Conservation (phyloP, 371 early-diverging fungal genomes). For the Rhizomucor pusillus region DNA sequence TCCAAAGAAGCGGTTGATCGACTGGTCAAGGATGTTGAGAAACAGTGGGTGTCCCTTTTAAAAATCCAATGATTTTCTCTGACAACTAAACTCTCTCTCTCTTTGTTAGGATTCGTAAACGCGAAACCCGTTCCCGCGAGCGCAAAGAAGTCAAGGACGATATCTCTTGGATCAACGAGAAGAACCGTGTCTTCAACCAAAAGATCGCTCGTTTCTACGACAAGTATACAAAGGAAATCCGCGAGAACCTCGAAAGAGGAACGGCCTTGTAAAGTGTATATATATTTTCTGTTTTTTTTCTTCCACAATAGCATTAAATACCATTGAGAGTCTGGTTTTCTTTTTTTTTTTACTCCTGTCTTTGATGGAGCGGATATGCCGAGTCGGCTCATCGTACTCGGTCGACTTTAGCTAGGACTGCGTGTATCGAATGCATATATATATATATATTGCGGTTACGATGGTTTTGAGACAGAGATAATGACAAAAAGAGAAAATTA, state of each 20-base stretch:
- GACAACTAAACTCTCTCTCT: conserved; percentile 7
- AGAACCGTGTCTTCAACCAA: conserved; percentile 93
- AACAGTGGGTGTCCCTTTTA: conserved; percentile 58
- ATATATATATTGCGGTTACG: too few species aligned
- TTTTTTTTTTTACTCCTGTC: too few species aligned
- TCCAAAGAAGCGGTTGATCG: conserved; percentile 67
- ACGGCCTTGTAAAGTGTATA: conserved; percentile 59
- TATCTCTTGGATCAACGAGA: conserved; percentile 95
- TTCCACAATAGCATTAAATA: too few species aligned
- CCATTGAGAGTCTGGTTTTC: too few species aligned
- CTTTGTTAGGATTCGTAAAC: conserved; percentile 53
- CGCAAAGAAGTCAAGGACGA: conserved; percentile 79
- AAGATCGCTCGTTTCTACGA: conserved; percentile 93
- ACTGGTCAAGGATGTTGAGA: conserved; percentile 71
- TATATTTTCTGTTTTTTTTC: too few species aligned
- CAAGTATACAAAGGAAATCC: conserved; percentile 90
- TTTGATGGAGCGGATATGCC: too few species aligned
- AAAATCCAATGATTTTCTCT: too few species aligned
- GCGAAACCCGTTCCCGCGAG: conserved; percentile 70
- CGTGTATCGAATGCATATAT: too few species aligned
- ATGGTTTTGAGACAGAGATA: too few species aligned
- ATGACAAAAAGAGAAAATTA: background rate
- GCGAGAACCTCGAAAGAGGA: conserved; percentile 85
- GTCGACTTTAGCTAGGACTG: too few species aligned
- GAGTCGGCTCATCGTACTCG: too few species aligned